Conservation (phyloP, 345 rosid genomes). For the Hypericum perforatum region DNA sequence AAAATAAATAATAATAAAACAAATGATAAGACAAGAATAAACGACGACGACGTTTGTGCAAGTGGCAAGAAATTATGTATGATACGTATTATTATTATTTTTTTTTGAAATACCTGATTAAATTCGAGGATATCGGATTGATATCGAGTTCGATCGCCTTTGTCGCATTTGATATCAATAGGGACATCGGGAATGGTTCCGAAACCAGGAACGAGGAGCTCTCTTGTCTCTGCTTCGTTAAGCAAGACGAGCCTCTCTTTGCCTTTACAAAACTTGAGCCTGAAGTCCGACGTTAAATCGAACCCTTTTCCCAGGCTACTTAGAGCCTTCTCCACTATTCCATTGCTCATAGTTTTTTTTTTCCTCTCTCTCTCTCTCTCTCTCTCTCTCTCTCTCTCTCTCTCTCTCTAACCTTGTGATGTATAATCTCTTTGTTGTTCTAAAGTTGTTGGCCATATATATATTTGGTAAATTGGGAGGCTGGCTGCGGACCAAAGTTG, state of each 20-base stretch:
- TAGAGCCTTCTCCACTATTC: conserved; percentile 40
- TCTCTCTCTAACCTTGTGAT: too few species aligned
- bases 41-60: too few species aligned
- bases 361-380: not conserved
- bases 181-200: conserved; percentile 49
- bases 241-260: conserved; percentile 47
- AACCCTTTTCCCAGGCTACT: conserved; percentile 78
- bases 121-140: conserved; percentile 81
- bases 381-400: not conserved
- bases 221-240: conserved; percentile 38
- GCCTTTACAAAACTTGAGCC: conserved; percentile 76
- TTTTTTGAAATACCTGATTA: conserved; percentile 38
- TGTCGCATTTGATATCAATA: conserved; percentile 62
- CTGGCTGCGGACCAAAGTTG: too few species aligned
- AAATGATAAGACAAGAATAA: too few species aligned
- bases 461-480: too few species aligned
- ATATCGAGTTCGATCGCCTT: conserved; percentile 73
- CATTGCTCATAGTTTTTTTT: conserved; percentile 23
- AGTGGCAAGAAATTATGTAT: too few species aligned
- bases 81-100: too few species aligned
- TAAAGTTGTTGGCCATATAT: too few species aligned
- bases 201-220: conserved; percentile 52
- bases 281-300: conserved; percentile 72
- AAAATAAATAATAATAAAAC: too few species aligned
- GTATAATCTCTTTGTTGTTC: too few species aligned